Conservation (phyloP, 1,284 basidiomycete species). For the Ustilago crameri region DNA sequence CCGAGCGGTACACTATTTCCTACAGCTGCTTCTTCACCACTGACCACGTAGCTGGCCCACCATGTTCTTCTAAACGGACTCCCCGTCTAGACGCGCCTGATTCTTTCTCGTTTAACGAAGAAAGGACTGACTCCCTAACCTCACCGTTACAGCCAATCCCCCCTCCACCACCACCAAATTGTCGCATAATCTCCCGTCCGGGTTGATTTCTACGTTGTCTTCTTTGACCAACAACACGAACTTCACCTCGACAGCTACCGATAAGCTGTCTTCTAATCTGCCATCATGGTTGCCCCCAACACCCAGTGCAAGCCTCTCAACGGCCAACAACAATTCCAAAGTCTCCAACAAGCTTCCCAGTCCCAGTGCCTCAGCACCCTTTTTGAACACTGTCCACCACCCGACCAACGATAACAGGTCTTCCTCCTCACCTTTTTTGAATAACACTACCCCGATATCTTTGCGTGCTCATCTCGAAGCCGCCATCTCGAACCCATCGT, state of each 20-base stretch:
- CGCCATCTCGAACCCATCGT: conserved; percentile 52
- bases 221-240: conserved; percentile 32
- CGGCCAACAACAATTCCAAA: conserved; percentile 43
- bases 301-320: conserved; percentile 38
- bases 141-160: conserved; percentile 45
- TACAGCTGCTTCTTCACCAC: conserved; percentile 44
- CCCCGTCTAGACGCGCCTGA: conserved; percentile 36
- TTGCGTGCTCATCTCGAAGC: conserved; percentile 47
- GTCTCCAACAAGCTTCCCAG: conserved; percentile 20
- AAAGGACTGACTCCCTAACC: conserved; percentile 49
- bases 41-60: conserved; percentile 55
- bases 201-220: conserved; percentile 58
- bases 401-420: conserved; percentile 49
- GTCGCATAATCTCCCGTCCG: conserved; percentile 41
- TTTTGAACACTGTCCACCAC: conserved; percentile 52
- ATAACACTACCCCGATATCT: conserved; percentile 31
- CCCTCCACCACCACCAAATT: conserved; percentile 26
- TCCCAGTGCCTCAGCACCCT: conserved; percentile 35
- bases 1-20: conserved; percentile 39
- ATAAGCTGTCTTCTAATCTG: conserved; percentile 42
- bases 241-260: conserved; percentile 41
- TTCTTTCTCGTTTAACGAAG: conserved; percentile 51
- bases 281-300: conserved; percentile 52
- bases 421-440: conserved; percentile 27
- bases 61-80: conserved; percentile 55